These are phyloP conservation scores for Verticillium tricorpus DNA, from an alignment of 2,329 filamentous ascomycete species.

Conservation along the genomic window DNA sequence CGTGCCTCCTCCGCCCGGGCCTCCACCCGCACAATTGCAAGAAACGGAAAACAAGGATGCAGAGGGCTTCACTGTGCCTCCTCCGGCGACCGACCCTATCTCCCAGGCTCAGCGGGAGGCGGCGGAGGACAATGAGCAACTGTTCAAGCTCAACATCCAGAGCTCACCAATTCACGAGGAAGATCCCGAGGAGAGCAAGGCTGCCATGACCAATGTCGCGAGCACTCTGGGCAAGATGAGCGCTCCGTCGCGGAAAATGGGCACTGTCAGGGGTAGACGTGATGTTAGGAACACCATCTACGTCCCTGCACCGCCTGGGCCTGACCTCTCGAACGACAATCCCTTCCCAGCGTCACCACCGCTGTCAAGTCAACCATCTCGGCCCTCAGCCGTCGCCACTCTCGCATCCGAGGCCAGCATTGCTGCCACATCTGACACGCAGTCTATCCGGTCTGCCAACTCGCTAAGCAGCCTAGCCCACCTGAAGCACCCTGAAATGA, in stretches of 20 bases:
- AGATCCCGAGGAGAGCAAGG: slow-evolving; percentile 67
- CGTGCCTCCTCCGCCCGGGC: slow-evolving; percentile 46
- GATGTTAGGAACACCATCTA: slow-evolving; percentile 92
- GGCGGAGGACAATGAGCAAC: slow-evolving; percentile 55
- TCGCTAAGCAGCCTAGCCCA: slow-evolving; percentile 67
- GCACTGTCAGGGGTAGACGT: slow-evolving; percentile 80
- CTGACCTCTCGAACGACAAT: slow-evolving; percentile 26
- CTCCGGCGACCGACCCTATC: slow-evolving; percentile 58
- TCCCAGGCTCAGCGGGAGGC: slow-evolving; percentile 69
- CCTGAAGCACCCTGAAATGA: slow-evolving; percentile 77
- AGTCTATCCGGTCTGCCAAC: slow-evolving; percentile 84
- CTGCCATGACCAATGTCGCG: slow-evolving; percentile 70
- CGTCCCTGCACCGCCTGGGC: slow-evolving; percentile 46
- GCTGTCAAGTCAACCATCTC: slow-evolving; percentile 25
- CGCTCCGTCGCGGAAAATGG: slow-evolving; percentile 63
- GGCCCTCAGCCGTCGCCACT: slow-evolving; percentile 45
- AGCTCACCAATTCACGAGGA: slow-evolving; percentile 75
- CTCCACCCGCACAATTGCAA: slow-evolving; percentile 41
- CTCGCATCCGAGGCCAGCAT: slow-evolving; percentile 60
- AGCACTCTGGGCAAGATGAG: slow-evolving; percentile 63
- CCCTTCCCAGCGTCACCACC: slow-evolving; percentile 32
- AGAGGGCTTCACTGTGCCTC: slow-evolving; percentile 73
- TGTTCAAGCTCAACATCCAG: slow-evolving; percentile 76
- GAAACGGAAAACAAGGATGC: slow-evolving; percentile 52
- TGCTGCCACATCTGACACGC: slow-evolving; percentile 69